Conservation (phyloP, 202 grass and related monocot genomes). For the Panicum hallii region DNA sequence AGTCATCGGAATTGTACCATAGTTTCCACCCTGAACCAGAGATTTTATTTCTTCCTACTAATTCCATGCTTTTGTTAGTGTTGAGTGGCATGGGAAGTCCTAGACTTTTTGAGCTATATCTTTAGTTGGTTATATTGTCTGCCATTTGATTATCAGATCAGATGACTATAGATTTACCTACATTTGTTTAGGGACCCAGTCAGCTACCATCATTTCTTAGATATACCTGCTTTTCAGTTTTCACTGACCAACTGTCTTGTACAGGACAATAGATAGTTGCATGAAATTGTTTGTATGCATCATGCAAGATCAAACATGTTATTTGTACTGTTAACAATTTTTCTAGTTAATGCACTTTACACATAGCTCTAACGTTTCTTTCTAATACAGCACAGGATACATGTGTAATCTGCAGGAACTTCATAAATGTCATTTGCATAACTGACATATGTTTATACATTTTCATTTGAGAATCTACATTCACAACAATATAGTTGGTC, state of each 20-base stretch:
- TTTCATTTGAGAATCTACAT: background rate
- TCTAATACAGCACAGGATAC: background rate
- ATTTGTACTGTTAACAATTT: background rate
- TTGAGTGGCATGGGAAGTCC: constrained; percentile 15
- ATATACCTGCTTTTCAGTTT: background rate
- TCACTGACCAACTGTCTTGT: background rate
- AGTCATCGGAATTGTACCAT: background rate
- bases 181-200: background rate
- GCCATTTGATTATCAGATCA: background rate
- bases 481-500: background rate
- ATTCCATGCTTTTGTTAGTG: background rate
- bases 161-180: background rate
- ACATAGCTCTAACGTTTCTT: background rate
- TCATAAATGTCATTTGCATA: background rate
- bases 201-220: background rate
- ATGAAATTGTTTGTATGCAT: background rate
- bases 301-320: background rate
- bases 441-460: background rate
- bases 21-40: background rate
- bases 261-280: background rate
- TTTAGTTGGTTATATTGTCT: background rate
- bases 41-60: constrained; percentile 15
- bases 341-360: background rate
- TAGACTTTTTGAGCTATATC: background rate
- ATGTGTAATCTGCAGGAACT: background rate